phyloP scores from a whole-genome alignment of 306 rosid species.

The Prinsepia uniflora region DNA sequence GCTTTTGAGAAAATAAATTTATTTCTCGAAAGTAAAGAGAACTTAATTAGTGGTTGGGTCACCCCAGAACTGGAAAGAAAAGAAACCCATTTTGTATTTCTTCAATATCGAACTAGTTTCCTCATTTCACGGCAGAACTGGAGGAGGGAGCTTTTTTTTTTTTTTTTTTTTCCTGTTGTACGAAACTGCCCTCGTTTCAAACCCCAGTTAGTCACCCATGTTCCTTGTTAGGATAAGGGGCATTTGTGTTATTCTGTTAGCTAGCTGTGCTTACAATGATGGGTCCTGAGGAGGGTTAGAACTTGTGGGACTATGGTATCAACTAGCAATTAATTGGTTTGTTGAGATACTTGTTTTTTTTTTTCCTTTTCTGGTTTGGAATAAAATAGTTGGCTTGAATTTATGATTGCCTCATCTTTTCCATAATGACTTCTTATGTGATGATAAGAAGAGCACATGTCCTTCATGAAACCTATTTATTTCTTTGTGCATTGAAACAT shows the following conservation, averaged over 20 bases:
- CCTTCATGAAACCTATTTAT: slow-evolving; percentile 60
- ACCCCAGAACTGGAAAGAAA: neutral
- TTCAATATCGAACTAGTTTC: slow-evolving; percentile 35
- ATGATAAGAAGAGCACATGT: slow-evolving; percentile 48
- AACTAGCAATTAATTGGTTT: slow-evolving; percentile 12
- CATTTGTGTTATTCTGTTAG: slow-evolving; percentile 26
- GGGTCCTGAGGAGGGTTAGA: slow-evolving; percentile 24
- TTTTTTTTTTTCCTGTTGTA: neutral
- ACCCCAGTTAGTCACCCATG: neutral
- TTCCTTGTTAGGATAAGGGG: slow-evolving; percentile 20
- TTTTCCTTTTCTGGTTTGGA: slow-evolving; percentile 10
- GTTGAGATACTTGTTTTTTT: neutral
- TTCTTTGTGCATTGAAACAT: slow-evolving; percentile 41
- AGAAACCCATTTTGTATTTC: slow-evolving; percentile 17
- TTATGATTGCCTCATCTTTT: slow-evolving; percentile 25
- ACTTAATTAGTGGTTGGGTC: neutral
- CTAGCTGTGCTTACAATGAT: slow-evolving; percentile 38
- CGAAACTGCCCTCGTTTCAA: slow-evolving; percentile 20
- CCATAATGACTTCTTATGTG: slow-evolving; percentile 38
- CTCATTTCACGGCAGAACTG: slow-evolving; percentile 67
- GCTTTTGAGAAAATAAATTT: slow-evolving; percentile 3
- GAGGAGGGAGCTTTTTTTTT: slow-evolving; percentile 23
- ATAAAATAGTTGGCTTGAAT: slow-evolving; percentile 14
- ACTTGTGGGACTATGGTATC: slow-evolving; percentile 8
- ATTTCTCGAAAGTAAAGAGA: neutral